phyloP scores from a whole-genome alignment of 2,329 filamentous ascomycete species.

The Xylaria sp. region DNA sequence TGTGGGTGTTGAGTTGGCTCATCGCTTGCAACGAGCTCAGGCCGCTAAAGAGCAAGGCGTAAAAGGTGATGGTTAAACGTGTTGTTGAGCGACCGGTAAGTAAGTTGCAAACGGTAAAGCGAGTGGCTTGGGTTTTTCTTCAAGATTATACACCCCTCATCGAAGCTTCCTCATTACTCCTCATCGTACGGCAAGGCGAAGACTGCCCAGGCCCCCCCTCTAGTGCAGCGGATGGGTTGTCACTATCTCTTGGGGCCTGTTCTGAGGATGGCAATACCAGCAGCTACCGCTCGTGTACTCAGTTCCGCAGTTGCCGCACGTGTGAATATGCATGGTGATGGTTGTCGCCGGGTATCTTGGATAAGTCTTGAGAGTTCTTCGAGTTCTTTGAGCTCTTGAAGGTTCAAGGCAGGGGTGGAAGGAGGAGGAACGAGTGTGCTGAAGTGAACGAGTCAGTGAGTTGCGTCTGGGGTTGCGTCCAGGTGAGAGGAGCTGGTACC shows the following conservation, averaged over 20 bases:
- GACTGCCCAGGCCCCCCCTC: slow-evolving; percentile 1
- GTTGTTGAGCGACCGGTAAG: slow-evolving; percentile 11
- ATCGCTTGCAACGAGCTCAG: slow-evolving; percentile 1
- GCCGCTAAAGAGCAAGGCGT: slow-evolving; percentile 7
- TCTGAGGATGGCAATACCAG: slow-evolving; percentile 42
- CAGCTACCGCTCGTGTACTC: slow-evolving; percentile 41
- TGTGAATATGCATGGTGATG: slow-evolving; percentile 39
- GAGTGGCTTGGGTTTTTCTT: slow-evolving; percentile 12
- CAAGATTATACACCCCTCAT: slow-evolving; percentile 10
- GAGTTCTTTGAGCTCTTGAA: too few relatives aligned
- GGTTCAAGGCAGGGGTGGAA: too few relatives aligned
- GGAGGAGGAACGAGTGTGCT: neutral
- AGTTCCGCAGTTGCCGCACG: slow-evolving; percentile 40
- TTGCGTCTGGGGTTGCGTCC: neutral
- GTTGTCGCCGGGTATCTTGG: slow-evolving; percentile 22
- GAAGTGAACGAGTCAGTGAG: neutral
- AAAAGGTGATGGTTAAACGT: slow-evolving; percentile 5
- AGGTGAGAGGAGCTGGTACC: neutral
- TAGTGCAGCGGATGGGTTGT: slow-evolving; percentile 18
- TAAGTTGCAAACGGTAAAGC: slow-evolving; percentile 13
- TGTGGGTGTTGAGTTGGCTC: neutral
- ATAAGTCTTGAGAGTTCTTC: too few relatives aligned
- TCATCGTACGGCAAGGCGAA: neutral
- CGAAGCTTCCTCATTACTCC: slow-evolving; percentile 7
- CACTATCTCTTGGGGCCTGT: slow-evolving; percentile 25